phyloP scores from a whole-genome alignment of 495 filamentous ascomycete genomes.

The Cercophora sp. region DNA sequence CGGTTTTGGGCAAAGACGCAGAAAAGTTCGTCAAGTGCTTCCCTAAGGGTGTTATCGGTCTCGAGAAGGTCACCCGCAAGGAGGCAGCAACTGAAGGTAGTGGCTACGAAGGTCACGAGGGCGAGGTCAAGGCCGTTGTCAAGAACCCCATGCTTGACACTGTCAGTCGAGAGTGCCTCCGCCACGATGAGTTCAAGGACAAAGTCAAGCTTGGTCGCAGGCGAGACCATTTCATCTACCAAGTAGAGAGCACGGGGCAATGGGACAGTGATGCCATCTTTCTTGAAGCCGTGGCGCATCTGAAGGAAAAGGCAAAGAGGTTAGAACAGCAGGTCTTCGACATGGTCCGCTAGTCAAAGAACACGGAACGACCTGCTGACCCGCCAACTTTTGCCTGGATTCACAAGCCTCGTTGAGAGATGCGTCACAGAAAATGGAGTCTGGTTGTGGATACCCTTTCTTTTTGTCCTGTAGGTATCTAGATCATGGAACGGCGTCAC shows the following conservation, averaged over 20 bases:
- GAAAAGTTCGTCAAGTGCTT: slow-evolving; percentile 90
- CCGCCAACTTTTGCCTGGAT: too few species aligned
- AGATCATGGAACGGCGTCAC: slow-evolving; percentile 24
- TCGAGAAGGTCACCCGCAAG: slow-evolving; percentile 65
- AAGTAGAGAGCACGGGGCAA: slow-evolving; percentile 90
- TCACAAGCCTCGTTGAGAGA: too few species aligned
- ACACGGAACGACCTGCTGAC: too few species aligned
- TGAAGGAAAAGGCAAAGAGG: slow-evolving; percentile 66
- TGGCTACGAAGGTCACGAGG: slow-evolving; percentile 66
- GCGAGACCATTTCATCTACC: slow-evolving; percentile 96
- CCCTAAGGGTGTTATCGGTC: slow-evolving; percentile 77
- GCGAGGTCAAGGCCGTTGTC: slow-evolving; percentile 83
- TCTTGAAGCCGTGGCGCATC: slow-evolving; percentile 75
- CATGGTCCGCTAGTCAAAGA: slow-evolving; percentile 45
- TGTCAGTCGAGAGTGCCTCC: slow-evolving; percentile 84
- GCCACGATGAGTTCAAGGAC: slow-evolving; percentile 87
- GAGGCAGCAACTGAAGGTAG: slow-evolving; percentile 59
- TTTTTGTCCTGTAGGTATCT: slow-evolving; percentile 12
- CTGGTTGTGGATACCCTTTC: slow-evolving; percentile 13
- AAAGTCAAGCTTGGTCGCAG: slow-evolving; percentile 91
- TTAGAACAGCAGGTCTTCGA: slow-evolving; percentile 44
- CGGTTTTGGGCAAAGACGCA: slow-evolving; percentile 82
- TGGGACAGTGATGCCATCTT: slow-evolving; percentile 88
- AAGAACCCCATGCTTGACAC: slow-evolving; percentile 81
- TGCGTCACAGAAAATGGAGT: background rate